Evolutionary conservation across 1,284 basidiomycete genomes (phyloP).

Genomic region (Rugiboletus extremiorientalis): DNA sequence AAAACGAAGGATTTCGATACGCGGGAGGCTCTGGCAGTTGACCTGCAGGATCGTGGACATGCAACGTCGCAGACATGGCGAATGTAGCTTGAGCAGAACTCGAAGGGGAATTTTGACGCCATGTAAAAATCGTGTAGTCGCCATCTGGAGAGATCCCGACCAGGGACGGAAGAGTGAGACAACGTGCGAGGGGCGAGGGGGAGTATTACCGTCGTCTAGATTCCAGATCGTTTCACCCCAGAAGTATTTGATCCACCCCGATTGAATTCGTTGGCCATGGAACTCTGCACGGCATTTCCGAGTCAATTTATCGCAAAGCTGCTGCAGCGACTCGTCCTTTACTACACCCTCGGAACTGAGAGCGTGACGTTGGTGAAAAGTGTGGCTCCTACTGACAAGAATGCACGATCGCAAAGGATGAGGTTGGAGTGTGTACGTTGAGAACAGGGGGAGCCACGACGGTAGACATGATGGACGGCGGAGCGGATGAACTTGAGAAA

Average conservation of each 20-base stretch:
- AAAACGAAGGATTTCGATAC: slow-evolving; percentile 70
- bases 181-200: no score
- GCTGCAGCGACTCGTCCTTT: slow-evolving; percentile 60
- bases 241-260: slow-evolving; percentile 81
- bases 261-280: slow-evolving; percentile 55
- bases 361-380: background rate
- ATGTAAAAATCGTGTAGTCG: slow-evolving; percentile 77
- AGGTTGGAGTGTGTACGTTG: slow-evolving; percentile 70
- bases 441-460: slow-evolving; percentile 44
- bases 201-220: slow-evolving; percentile 64
- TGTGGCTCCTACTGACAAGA: slow-evolving; percentile 50
- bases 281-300: slow-evolving; percentile 59
- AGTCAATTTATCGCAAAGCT: slow-evolving; percentile 66
- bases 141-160: slow-evolving; percentile 47
- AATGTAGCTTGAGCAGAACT: slow-evolving; percentile 22
- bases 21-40: slow-evolving; percentile 59
- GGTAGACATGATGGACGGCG: background rate
- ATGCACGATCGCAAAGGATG: slow-evolving; percentile 72
- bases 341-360: slow-evolving; percentile 40
- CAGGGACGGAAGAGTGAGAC: background rate
- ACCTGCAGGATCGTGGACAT: slow-evolving; percentile 60
- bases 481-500: no score
- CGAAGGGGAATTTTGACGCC: slow-evolving; percentile 52
- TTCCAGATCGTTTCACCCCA: slow-evolving; percentile 76
- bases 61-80: slow-evolving; percentile 48